These are phyloP conservation scores for Lagerstroemia speciosa DNA, from an alignment of 345 rosid species.

Conservation along the genomic window DNA sequence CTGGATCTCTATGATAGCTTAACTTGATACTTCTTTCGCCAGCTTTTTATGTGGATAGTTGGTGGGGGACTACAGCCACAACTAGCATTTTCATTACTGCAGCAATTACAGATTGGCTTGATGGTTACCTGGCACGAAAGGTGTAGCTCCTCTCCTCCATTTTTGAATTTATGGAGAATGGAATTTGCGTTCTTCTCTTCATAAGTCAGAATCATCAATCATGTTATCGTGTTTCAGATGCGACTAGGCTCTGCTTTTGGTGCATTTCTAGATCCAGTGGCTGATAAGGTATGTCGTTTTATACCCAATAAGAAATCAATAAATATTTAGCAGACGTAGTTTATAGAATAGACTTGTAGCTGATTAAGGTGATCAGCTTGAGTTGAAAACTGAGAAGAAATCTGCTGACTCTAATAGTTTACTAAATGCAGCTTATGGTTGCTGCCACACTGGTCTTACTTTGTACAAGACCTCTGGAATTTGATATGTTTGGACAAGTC, in stretches of 20 bases:
- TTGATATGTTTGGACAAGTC: slow-evolving; percentile 41
- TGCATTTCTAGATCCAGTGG: slow-evolving; percentile 98
- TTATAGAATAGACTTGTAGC: too few relatives aligned
- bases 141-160: slow-evolving; percentile 22
- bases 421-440: slow-evolving; percentile 83
- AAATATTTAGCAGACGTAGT: neutral
- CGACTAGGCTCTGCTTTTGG: slow-evolving; percentile 78
- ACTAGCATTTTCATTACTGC: slow-evolving; percentile 85
- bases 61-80: slow-evolving; percentile 93
- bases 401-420: slow-evolving; percentile 9
- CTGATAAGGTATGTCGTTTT: slow-evolving; percentile 65
- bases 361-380: slow-evolving; percentile 5
- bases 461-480: slow-evolving; percentile 66
- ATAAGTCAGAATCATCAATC: neutral
- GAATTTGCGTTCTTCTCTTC: neutral
- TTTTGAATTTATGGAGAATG: neutral
- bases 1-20: neutral
- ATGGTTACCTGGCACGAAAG: slow-evolving; percentile 94
- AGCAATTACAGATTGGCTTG: slow-evolving; percentile 99
- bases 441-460: slow-evolving; percentile 87
- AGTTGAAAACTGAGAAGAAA: neutral
- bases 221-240: slow-evolving; percentile 48
- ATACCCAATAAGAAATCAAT: neutral
- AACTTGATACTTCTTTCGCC: slow-evolving; percentile 10
- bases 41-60: slow-evolving; percentile 84